These are phyloP conservation scores for Mucor racemosus DNA, from an alignment of 371 early-diverging fungal genomes.

Conservation along the genomic window DNA sequence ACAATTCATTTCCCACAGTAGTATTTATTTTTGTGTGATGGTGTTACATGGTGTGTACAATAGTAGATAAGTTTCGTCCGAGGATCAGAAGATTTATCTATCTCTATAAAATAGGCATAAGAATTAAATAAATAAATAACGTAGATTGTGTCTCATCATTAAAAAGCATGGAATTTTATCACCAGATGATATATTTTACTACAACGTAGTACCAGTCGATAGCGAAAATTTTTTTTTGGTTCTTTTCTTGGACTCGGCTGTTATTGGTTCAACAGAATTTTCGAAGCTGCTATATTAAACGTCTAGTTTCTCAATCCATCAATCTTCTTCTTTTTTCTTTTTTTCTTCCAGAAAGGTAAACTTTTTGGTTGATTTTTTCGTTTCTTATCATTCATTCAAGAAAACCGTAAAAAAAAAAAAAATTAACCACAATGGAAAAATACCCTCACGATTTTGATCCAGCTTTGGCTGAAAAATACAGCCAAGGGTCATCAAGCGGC, in stretches of 20 bases:
- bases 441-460: conserved; percentile 14
- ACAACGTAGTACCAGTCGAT: no score
- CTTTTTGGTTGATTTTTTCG: conserved; percentile 5
- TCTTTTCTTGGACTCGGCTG: not conserved
- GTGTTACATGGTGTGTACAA: not conserved
- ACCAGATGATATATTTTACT: no score
- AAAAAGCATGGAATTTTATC: no score
- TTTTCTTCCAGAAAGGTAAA: conserved; percentile 4
- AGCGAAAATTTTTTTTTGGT: not conserved
- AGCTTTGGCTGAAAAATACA: conserved; percentile 13
- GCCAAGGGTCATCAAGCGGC: not conserved
- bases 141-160: no score
- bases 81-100: not conserved
- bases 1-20: not conserved
- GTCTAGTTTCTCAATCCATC: conserved; percentile 1
- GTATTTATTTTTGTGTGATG: not conserved
- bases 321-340: conserved; percentile 2
- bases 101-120: not conserved
- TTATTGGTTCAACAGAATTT: not conserved
- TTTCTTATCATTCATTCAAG: not conserved
- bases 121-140: no score
- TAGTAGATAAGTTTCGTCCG: not conserved
- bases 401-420: conserved; percentile 13
- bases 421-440: conserved; percentile 7
- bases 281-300: not conserved